Evolutionary conservation across 225 moss, liverwort and hornwort species (phyloP), one percentile per base, ranked within the genome.

Genomic region (Physcomitrium patens): DNA sequence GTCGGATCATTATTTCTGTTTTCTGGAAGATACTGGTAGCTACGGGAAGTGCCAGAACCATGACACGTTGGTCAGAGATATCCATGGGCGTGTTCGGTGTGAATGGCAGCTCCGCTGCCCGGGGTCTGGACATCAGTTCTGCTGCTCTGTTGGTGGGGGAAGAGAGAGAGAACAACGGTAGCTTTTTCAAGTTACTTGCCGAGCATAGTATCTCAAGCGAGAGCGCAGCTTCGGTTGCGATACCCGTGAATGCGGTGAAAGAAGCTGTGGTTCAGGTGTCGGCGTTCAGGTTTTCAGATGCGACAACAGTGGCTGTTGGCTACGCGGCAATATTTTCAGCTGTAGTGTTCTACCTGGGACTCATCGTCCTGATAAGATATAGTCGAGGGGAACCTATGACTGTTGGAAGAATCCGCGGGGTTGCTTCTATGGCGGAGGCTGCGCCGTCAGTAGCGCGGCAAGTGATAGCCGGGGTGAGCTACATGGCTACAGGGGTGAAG

Each of bases 391-490:
- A 99, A 81, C 92, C 95, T 43, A 83, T 95, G 63, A 91, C 90
- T 60, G 95, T 93, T 49, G 91, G 91, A 49, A 87, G 91, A 63
- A 89, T 99, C 41, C 92, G 91, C 59, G 92, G 95, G 78, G 95
- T 95, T 77, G 84, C 93, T 16, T 89, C 95, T 19, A 93, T 93
- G 86, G 99, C 93, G 15, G 99, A 99, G 69, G 99, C 95, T 77
- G 99, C 93, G 65, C 99, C 99, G 47, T 95, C 99, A 64, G 90
- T 95, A 62, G 91, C 89, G 50, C 87, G 93, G 82, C 99, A 99
- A 81, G 81, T 99, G 59, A 86, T 99, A 83, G 99, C 92, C 37
- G 93, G 93, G 68, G 90, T 99, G 68, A 92, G 85, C 75, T 95
- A 95, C 47, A 81, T 93, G 85, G 92, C 91, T 53, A 95, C 89